These are phyloP conservation scores for Allantophomopsis cytisporea DNA, from an alignment of 2,329 filamentous ascomycete species.

Conservation along the genomic window DNA sequence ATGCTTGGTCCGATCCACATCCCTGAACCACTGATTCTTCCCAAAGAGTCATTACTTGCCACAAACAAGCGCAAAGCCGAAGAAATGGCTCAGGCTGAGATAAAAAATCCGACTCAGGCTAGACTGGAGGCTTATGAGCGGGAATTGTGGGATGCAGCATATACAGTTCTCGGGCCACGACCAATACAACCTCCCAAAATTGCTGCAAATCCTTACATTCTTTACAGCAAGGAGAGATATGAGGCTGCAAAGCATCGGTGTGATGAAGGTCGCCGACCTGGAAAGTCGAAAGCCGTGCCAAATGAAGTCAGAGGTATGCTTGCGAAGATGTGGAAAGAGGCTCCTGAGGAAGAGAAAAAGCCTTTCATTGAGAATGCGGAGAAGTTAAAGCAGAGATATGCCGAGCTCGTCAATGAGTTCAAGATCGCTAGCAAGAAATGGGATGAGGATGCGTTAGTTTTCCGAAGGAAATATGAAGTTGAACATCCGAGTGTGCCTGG, in stretches of 20 bases:
- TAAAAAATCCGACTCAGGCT: slow-evolving; percentile 33
- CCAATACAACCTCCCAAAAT: slow-evolving; percentile 60
- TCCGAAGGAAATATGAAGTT: slow-evolving; percentile 35
- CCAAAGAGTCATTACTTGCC: slow-evolving; percentile 31
- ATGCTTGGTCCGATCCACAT: slow-evolving; percentile 73
- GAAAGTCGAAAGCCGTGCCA: slow-evolving; percentile 50
- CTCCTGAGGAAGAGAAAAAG: slow-evolving; percentile 52
- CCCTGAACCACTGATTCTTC: slow-evolving; percentile 59
- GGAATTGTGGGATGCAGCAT: slow-evolving; percentile 36
- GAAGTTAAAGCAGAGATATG: slow-evolving; percentile 54
- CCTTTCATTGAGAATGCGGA: slow-evolving; percentile 69
- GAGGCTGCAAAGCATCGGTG: slow-evolving; percentile 47
- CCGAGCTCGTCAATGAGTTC: slow-evolving; percentile 41
- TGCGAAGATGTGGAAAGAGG: slow-evolving; percentile 83
- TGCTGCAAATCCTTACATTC: slow-evolving; percentile 72
- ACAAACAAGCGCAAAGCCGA: slow-evolving; percentile 39
- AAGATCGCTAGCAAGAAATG: slow-evolving; percentile 52
- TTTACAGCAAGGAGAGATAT: slow-evolving; percentile 72
- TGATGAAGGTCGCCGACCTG: slow-evolving; percentile 49
- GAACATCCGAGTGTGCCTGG: slow-evolving; percentile 32
- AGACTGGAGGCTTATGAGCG: slow-evolving; percentile 42
- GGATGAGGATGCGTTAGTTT: slow-evolving; percentile 51
- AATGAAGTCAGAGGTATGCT: slow-evolving; percentile 80
- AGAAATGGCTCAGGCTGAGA: slow-evolving; percentile 15
- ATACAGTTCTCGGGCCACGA: slow-evolving; percentile 54